Evolutionary conservation across 2,329 filamentous ascomycete genomes (phyloP).

Genomic region (Microsporum audouinii): DNA sequence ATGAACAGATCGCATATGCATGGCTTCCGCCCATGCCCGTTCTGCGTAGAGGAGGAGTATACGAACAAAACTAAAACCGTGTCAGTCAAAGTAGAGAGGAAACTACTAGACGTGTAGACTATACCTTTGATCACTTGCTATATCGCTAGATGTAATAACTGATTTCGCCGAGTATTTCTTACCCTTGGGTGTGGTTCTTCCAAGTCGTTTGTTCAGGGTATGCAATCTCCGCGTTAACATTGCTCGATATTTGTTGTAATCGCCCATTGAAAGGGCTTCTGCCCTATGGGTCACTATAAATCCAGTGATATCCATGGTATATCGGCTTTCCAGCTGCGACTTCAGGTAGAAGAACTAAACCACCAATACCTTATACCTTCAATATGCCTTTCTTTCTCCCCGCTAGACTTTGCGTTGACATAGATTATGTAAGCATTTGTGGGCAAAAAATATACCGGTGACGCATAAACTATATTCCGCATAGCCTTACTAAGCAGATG

Average conservation of each 20-base stretch:
- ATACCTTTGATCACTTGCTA: constrained; percentile 66
- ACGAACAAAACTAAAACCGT: constrained; percentile 52
- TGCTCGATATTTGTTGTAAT: constrained; percentile 73
- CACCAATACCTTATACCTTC: not conserved
- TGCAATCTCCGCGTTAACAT: constrained; percentile 72
- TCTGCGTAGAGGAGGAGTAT: constrained; percentile 79
- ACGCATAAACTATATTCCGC: not conserved
- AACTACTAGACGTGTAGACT: constrained; percentile 19
- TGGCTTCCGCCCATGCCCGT: constrained; percentile 87
- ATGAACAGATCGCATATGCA: constrained; percentile 81
- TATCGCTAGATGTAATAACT: constrained; percentile 60
- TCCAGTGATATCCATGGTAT: constrained; percentile 75
- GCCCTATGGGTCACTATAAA: constrained; percentile 71
- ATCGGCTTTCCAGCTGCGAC: not conserved
- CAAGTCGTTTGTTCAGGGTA: constrained; percentile 73
- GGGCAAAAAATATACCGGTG: not conserved
- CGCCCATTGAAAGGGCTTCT: constrained; percentile 72
- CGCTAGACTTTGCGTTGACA: not conserved
- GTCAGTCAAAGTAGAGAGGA: not conserved
- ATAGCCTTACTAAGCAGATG: not conserved
- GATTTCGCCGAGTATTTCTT: constrained; percentile 69
- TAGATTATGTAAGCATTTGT: constrained; percentile 1
- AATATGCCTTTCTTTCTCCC: not conserved
- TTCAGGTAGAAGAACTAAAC: not conserved
- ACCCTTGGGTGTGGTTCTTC: constrained; percentile 70